Percentiles rank a stretch among this genome's conserved stretches.
phyloP scores from a whole-genome alignment of 176 grass and related monocot genomes.

The Carex pumila region DNA sequence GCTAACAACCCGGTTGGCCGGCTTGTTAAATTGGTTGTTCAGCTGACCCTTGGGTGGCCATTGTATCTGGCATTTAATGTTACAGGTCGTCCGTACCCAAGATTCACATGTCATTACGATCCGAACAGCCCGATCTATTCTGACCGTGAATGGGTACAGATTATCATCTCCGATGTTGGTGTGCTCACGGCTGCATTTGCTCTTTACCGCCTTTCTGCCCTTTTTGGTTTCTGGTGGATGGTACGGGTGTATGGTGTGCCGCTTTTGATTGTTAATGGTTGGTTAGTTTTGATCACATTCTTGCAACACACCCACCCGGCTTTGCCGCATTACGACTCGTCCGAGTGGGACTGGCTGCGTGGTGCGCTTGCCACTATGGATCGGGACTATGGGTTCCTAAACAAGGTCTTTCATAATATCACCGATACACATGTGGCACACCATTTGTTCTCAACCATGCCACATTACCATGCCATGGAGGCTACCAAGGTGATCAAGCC shows the following conservation, averaged over 20 bases:
- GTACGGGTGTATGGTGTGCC: slow-evolving; percentile 68
- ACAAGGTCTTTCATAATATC: slow-evolving; percentile 90
- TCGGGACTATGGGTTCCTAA: slow-evolving; percentile 89
- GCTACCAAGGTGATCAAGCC: slow-evolving; percentile 79
- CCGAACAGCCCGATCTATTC: slow-evolving; percentile 89
- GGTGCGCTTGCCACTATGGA: slow-evolving; percentile 83
- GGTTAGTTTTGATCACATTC: slow-evolving; percentile 88
- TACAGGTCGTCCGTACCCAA: slow-evolving; percentile 72
- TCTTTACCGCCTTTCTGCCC: slow-evolving; percentile 36
- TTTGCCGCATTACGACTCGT: slow-evolving; percentile 84
- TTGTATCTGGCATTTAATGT: slow-evolving; percentile 77
- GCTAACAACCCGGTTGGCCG: slow-evolving; percentile 68
- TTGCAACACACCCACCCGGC: slow-evolving; percentile 93
- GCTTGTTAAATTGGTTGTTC: slow-evolving; percentile 36
- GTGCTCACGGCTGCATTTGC: slow-evolving; percentile 22
- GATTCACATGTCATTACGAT: slow-evolving; percentile 88
- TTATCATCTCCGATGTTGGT: slow-evolving; percentile 67
- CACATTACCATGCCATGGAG: slow-evolving; percentile 97
- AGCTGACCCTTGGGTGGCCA: slow-evolving; percentile 89
- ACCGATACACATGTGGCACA: slow-evolving; percentile 95
- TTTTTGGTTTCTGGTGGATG: slow-evolving; percentile 68
- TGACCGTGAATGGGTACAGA: slow-evolving; percentile 55
- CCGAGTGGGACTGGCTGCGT: slow-evolving; percentile 91
- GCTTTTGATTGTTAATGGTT: slow-evolving; percentile 80
- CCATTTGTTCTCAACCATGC: slow-evolving; percentile 99